Evolutionary conservation across 164 flowering plant genomes (phyloP).

Genomic region (Liriodendron chinense): DNA sequence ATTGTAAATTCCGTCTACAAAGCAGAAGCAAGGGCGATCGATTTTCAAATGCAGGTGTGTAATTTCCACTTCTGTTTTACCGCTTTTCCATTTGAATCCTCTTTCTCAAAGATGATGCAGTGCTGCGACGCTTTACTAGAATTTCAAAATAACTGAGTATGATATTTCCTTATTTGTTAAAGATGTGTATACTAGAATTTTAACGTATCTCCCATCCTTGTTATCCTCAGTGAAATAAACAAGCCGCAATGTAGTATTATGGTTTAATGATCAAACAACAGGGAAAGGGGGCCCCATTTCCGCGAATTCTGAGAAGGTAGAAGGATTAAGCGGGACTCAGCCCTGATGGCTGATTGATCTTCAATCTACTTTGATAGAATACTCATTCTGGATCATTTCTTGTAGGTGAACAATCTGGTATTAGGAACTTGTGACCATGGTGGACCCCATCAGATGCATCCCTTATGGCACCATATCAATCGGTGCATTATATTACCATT

Average conservation of each 20-base stretch:
- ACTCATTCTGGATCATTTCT: background rate
- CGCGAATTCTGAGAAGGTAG: too few species aligned
- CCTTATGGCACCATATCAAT: too few species aligned
- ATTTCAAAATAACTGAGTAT: background rate
- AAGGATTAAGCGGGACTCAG: too few species aligned
- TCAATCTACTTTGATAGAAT: too few species aligned
- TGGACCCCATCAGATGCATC: background rate
- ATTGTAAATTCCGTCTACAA: slow-evolving; percentile 43
- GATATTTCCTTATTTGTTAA: too few species aligned
- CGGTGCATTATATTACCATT: too few species aligned
- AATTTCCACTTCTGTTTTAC: background rate
- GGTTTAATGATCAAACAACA: too few species aligned
- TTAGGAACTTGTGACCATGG: background rate
- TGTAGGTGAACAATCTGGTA: background rate
- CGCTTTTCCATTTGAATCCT: background rate
- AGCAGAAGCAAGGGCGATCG: slow-evolving; percentile 40
- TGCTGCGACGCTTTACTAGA: background rate
- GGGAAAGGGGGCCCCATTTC: too few species aligned
- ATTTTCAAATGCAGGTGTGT: slow-evolving; percentile 54
- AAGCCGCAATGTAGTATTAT: too few species aligned
- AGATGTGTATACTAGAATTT: too few species aligned
- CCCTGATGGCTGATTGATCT: background rate
- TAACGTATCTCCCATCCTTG: too few species aligned
- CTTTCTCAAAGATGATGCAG: background rate
- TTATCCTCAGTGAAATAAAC: too few species aligned